phyloP scores from a whole-genome alignment of 345 rosid genomes.

The Iberis pinnata region DNA sequence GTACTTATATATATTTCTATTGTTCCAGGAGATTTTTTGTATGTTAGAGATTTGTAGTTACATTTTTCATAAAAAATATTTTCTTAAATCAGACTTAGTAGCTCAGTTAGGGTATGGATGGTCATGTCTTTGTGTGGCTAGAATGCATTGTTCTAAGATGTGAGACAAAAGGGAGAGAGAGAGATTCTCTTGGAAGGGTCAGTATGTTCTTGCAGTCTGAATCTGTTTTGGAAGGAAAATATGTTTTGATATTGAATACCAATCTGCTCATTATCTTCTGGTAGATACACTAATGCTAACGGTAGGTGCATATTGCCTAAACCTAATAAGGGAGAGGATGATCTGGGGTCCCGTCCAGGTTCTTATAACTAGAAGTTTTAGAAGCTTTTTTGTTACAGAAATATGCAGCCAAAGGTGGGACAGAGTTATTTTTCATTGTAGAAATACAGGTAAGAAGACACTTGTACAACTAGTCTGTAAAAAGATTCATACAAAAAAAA shows the following conservation, averaged over 20 bases:
- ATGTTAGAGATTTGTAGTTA: slow-evolving; percentile 36
- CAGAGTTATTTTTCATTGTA: slow-evolving; percentile 80
- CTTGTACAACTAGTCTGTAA: neutral
- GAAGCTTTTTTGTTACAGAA: slow-evolving; percentile 46
- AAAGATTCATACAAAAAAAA: no score
- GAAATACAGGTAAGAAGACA: slow-evolving; percentile 64
- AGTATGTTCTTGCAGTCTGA: slow-evolving; percentile 23
- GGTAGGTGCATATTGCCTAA: slow-evolving; percentile 93
- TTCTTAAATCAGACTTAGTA: slow-evolving; percentile 44
- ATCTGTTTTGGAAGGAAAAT: neutral
- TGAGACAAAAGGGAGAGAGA: slow-evolving; percentile 79
- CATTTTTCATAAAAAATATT: neutral
- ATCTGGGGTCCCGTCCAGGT: slow-evolving; percentile 74
- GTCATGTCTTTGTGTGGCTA: neutral
- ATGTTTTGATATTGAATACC: slow-evolving; percentile 4
- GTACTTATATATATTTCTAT: slow-evolving; percentile 25
- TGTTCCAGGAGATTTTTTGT: slow-evolving; percentile 39
- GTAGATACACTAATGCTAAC: slow-evolving; percentile 64
- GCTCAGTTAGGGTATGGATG: slow-evolving; percentile 52
- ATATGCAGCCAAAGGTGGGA: slow-evolving; percentile 83
- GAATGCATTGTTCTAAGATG: slow-evolving; percentile 3
- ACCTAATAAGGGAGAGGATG: slow-evolving; percentile 90
- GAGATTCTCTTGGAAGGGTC: slow-evolving; percentile 63
- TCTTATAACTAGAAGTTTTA: slow-evolving; percentile 7
- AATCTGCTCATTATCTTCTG: slow-evolving; percentile 11